Evolutionary conservation across 1,139 yeast genomes (phyloP).

Genomic region (Arxiozyma bovina): DNA sequence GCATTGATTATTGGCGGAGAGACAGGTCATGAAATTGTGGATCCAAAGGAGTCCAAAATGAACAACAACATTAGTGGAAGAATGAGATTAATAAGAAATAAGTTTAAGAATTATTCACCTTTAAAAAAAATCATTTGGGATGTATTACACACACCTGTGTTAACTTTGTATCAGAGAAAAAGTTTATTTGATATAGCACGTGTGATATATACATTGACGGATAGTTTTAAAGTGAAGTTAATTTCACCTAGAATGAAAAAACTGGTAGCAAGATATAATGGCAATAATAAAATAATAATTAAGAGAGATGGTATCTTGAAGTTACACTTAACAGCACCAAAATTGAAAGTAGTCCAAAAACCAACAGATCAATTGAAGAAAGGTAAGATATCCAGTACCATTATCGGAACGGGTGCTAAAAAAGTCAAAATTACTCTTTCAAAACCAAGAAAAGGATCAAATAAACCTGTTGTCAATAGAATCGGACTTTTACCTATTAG

Average conservation of each 20-base stretch:
- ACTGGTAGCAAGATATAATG: conserved; percentile 46
- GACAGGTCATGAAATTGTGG: conserved; percentile 27
- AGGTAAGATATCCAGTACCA: conserved; percentile 5
- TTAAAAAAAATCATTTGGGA: conserved; percentile 59
- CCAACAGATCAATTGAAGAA: conserved; percentile 2
- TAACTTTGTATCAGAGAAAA: conserved; percentile 54
- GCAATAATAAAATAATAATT: conserved; percentile 24
- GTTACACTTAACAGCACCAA: conserved; percentile 26
- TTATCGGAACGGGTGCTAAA: conserved; percentile 3
- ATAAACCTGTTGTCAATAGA: conserved; percentile 16
- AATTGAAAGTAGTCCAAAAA: conserved; percentile 9
- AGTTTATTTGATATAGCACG: conserved; percentile 56
- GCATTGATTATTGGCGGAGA: conserved; percentile 45
- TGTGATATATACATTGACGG: conserved; percentile 56
- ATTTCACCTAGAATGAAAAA: conserved; percentile 62
- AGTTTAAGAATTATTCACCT: conserved; percentile 56
- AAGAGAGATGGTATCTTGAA: conserved; percentile 34
- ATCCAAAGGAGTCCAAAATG: conserved; percentile 43
- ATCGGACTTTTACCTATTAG: conserved; percentile 28
- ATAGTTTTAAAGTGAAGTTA: conserved; percentile 51
- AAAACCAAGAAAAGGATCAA: conserved; percentile 7
- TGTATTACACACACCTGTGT: conserved; percentile 51
- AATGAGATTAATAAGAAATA: conserved; percentile 55
- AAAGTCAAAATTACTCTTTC: conserved; percentile 13
- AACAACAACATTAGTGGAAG: conserved; percentile 38